Base-by-base conservation (phyloP, 108 stramenopile species). In the Stephanodiscus triporus region DNA sequence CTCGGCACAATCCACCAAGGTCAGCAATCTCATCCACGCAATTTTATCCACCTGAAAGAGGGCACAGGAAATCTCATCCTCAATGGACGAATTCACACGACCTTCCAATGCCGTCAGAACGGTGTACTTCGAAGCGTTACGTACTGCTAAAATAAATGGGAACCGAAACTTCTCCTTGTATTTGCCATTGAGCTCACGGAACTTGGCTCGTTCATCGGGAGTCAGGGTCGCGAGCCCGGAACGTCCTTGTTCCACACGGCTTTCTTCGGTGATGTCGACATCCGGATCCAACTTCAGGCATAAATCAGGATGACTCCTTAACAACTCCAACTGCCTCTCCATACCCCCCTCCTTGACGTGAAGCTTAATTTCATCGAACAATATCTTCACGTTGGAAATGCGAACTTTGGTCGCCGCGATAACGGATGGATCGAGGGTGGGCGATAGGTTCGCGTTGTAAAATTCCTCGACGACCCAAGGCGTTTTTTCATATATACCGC, bases 1-100 rank as follows among this genome's bases (percentile, higher is more conserved):
- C 27, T 68, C 66, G 29, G 74, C 32, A 23, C 20, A 40, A 53
- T 86, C 84, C 13, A 91, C 72, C 23, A 67, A 73, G n/a, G 85
- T 57, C 47, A 94, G 80, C 37, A 96, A 68, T 64, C 95, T 84
- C 93, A 96, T 94, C 91, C 91, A 96, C 19, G 95, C 95, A 84
- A 96, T 96, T 60, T 96, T 96, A 75, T 91, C 85, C 11, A 96
- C 93, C 74, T 96, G 95, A 20, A 72, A 75, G 37, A 94, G 45
- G 24, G 91, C 91, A 3, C 74, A 77, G 4, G 57, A 72, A 72
- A 94, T 85, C 78, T 93, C 93, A 29, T 51, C 74, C 40, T 93
- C 88, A 1, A 53, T 1, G 5, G 77, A 63, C 19, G 74, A 67
- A 45, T 60, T 13, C 14, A 75, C 58, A 19, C 95, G 82, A 19